Conservation (phyloP, 768 basidiomycete genomes). For the Lactarius quietus region DNA sequence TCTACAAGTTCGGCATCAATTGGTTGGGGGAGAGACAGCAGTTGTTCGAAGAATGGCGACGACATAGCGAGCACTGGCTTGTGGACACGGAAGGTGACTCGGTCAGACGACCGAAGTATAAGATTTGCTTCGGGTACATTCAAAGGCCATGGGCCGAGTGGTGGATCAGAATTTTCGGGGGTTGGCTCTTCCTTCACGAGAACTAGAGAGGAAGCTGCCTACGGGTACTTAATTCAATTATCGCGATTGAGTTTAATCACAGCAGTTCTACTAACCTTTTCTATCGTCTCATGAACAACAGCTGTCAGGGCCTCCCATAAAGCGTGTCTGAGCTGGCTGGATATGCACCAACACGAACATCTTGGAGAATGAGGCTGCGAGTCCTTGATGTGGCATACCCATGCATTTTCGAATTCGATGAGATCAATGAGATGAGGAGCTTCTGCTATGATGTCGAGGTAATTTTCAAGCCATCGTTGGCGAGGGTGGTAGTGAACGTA, state of each 20-base stretch:
- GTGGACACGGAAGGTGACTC: background rate
- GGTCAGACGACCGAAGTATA: background rate
- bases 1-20: background rate
- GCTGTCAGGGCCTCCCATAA: background rate
- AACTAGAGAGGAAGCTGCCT: background rate
- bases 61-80: background rate
- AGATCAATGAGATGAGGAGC: background rate
- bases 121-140: background rate
- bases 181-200: background rate
- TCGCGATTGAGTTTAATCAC: background rate
- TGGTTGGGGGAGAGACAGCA: background rate
- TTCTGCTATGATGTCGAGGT: background rate
- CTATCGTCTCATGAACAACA: background rate
- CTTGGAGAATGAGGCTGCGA: background rate
- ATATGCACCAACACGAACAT: background rate
- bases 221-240: background rate
- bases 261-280: background rate
- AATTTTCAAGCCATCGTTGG: background rate
- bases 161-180: background rate
- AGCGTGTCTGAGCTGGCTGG: background rate
- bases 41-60: background rate
- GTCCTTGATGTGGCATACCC: background rate
- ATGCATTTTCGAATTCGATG: background rate
- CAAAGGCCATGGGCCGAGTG: background rate
- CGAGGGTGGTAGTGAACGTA: no score